Conservation (phyloP, 352 stramenopile genomes). For the Globisporangium echinulatum region DNA sequence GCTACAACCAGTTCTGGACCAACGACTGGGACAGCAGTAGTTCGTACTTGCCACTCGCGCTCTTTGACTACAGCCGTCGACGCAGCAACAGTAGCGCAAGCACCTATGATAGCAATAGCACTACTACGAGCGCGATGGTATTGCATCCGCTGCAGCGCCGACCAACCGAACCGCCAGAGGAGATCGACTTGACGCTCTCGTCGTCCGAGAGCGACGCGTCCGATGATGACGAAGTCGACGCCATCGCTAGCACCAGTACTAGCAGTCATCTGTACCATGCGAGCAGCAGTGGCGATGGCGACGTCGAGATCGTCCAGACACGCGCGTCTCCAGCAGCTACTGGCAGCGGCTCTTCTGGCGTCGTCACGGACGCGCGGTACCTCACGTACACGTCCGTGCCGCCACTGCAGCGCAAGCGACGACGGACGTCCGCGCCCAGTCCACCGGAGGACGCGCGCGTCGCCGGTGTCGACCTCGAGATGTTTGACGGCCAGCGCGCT, state of each 20-base stretch:
- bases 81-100: too few relatives aligned
- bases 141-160: neutral
- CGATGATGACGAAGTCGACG: neutral
- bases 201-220: slow-evolving; percentile 30
- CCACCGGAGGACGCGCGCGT: neutral
- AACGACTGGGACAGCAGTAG: too few relatives aligned
- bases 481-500: slow-evolving; percentile 36
- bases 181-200: slow-evolving; percentile 68
- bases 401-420: slow-evolving; percentile 36
- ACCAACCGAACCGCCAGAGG: slow-evolving; percentile 14
- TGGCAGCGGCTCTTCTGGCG: slow-evolving; percentile 4
- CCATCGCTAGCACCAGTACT: neutral
- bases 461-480: slow-evolving; percentile 1
- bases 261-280: neutral
- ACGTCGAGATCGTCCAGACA: slow-evolving; percentile 47
- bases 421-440: slow-evolving; percentile 9
- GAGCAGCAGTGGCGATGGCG: neutral
- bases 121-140: neutral
- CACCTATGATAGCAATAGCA: too few relatives aligned
- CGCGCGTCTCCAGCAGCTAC: neutral
- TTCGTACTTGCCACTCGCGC: too few relatives aligned
- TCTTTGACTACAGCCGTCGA: too few relatives aligned
- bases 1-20: too few relatives aligned
- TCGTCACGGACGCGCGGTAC: slow-evolving; percentile 4
- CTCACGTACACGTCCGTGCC: slow-evolving; percentile 14